Evolutionary conservation across 495 filamentous ascomycete species (phyloP), one percentile per base, ranked within the genome.

Genomic region (Hypomontagnella monticulosa): DNA sequence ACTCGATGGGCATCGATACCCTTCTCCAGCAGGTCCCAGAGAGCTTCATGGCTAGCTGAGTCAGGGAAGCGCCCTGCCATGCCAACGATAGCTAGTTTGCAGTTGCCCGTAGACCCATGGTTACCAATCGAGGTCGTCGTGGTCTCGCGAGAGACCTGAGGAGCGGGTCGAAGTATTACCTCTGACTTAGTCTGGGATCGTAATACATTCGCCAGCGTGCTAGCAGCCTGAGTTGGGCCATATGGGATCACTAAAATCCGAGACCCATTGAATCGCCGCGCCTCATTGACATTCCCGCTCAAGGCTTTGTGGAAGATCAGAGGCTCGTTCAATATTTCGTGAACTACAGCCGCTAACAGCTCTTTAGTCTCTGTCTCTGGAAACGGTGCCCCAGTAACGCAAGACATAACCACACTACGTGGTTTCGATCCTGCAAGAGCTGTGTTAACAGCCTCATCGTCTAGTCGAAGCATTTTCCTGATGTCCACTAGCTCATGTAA

Each of bases 51-150:
- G 60, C 84, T 85, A 3, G 82, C 81, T 2, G 88, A 86, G 47
- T 89, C 88, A 2, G 91, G 91, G 65, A 93, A 91, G 53, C 91
- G 81, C 36, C 90, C 88, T 1, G 90, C 89, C 79, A 91, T 87
- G 52, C 90, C 91, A 47, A 93, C 87, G 58, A 93, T 91, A 15
- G 91, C 91, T 42, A 93, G 71, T 55, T 79, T 80, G 54, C 57
- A 69, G 57, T 72, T 75, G n/a, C 75, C 76, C 7, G 47, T 49
- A 4, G 77, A 73, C 20, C 80, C 77, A 43, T 80, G 78, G 62
- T 81, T 81, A 5, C 79, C 79, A 27, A 81, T 77, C 3, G 53
- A 66, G 23, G 72, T 65, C 10, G 65, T 34, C 14, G 64, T 73
- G 30, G 53, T 70, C 62, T 77, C 76, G 3, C 69, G 68, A 1